These are phyloP conservation scores for Poteriospumella lacustris DNA, from an alignment of 108 stramenopile species.

Conservation along the genomic window DNA sequence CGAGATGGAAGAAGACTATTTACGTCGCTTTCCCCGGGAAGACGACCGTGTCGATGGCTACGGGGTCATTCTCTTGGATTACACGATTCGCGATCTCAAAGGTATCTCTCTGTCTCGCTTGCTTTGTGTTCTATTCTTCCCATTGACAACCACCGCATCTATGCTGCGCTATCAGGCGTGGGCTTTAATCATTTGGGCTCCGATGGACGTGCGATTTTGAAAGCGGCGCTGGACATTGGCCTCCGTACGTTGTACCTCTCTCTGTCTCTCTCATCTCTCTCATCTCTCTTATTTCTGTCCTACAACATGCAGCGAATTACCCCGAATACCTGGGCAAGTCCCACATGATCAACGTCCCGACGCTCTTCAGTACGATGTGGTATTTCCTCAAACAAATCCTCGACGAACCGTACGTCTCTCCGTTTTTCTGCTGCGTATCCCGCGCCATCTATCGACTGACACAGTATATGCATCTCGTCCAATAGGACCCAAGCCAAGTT, in stretches of 20 bases:
- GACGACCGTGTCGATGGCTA: neutral
- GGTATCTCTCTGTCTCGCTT: neutral
- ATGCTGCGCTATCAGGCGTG: neutral
- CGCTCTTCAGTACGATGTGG: constrained; percentile 5
- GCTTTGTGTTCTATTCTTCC: neutral
- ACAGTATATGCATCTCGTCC: neutral
- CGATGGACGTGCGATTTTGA: neutral
- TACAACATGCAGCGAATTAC: neutral
- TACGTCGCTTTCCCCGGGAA: neutral
- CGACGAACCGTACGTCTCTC: neutral
- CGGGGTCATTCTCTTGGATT: neutral
- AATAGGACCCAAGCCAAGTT: constrained; percentile 18
- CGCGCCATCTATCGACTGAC: neutral
- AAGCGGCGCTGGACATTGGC: constrained; percentile 10
- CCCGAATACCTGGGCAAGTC: constrained; percentile 1
- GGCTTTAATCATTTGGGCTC: neutral
- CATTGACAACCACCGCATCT: no score
- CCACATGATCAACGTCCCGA: constrained; percentile 10
- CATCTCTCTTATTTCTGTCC: neutral
- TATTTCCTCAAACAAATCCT: neutral
- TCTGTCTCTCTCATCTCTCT: neutral
- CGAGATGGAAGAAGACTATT: neutral
- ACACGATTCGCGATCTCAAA: neutral
- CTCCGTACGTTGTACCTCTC: neutral
- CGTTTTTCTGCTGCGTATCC: neutral